A percentile compares a stretch with the other conserved stretches of the same genome.
Conservation (phyloP, 139 green algal genomes). For the Spirogloea muscicola region DNA sequence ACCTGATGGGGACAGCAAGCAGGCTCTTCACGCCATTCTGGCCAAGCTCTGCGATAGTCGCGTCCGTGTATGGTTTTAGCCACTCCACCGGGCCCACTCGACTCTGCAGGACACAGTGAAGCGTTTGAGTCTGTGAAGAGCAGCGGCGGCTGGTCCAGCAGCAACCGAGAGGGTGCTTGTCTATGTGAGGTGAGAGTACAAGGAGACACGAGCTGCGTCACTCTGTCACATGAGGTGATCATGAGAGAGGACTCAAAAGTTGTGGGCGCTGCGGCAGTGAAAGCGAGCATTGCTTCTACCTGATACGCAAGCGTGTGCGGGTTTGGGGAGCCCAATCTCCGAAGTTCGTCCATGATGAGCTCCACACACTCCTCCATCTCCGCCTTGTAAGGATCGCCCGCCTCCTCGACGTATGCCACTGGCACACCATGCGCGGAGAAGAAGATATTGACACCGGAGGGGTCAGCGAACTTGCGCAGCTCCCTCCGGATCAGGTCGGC, state of each 20-base stretch:
- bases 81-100: slow-evolving; percentile 95
- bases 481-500: slow-evolving; percentile 77
- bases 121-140: neutral
- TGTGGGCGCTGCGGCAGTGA: too few species aligned
- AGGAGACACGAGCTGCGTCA: too few species aligned
- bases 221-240: too few species aligned
- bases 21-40: slow-evolving; percentile 65
- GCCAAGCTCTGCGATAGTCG: slow-evolving; percentile 84
- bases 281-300: too few species aligned
- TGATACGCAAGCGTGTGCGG: slow-evolving; percentile 95
- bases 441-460: slow-evolving; percentile 72
- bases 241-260: too few species aligned
- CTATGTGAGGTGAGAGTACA: too few species aligned
- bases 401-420: slow-evolving; percentile 88
- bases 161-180: too few species aligned
- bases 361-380: slow-evolving; percentile 98
- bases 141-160: too few species aligned
- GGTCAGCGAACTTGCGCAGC: slow-evolving; percentile 24
- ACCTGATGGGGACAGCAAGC: slow-evolving; percentile 88
- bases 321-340: slow-evolving; percentile 68
- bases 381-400: slow-evolving; percentile 95
- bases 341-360: slow-evolving; percentile 89
- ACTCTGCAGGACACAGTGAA: slow-evolving; percentile 31
- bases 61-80: slow-evolving; percentile 97
- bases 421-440: slow-evolving; percentile 97